Conservation (phyloP, 257 asterid species). For the Gardenia jasminoides region DNA sequence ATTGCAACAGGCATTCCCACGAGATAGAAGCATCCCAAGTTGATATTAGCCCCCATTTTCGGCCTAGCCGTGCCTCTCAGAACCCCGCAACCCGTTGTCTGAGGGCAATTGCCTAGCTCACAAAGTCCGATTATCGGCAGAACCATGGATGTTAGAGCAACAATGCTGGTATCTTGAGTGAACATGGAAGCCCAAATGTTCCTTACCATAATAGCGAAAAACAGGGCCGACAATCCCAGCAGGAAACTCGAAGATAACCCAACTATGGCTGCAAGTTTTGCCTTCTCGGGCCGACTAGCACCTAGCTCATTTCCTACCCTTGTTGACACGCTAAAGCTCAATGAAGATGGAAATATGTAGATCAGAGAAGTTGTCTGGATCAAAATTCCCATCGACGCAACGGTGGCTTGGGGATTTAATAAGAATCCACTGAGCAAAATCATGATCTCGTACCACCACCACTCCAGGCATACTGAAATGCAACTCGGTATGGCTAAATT, state of each 20-base stretch:
- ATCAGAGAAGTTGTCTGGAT: slow-evolving; percentile 40
- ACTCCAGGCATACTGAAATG: slow-evolving; percentile 37
- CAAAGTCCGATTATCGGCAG: slow-evolving; percentile 37
- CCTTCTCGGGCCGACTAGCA: slow-evolving; percentile 30
- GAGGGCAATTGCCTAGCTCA: slow-evolving; percentile 45
- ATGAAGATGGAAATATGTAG: slow-evolving; percentile 43
- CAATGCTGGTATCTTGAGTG: slow-evolving; percentile 29
- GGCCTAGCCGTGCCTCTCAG: slow-evolving; percentile 47
- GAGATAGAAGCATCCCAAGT: slow-evolving; percentile 39
- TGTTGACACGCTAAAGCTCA: slow-evolving; percentile 42
- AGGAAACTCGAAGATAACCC: slow-evolving; percentile 31
- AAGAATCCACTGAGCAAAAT: slow-evolving; percentile 36
- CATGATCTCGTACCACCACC: slow-evolving; percentile 57
- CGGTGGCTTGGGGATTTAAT: slow-evolving; percentile 31
- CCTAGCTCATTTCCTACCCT: slow-evolving; percentile 45
- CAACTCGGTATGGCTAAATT: slow-evolving; percentile 42
- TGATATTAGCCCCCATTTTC: slow-evolving; percentile 35
- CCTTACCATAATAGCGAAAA: slow-evolving; percentile 26
- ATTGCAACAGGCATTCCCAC: slow-evolving; percentile 42
- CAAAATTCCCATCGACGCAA: slow-evolving; percentile 41
- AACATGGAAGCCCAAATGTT: slow-evolving; percentile 36
- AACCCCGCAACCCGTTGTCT: slow-evolving; percentile 37
- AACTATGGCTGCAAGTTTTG: slow-evolving; percentile 34
- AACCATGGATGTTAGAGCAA: slow-evolving; percentile 30
- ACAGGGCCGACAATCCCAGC: slow-evolving; percentile 27